A percentile compares a stretch with the other conserved stretches of the same genome.
These are phyloP conservation scores for Pythium plurisporium DNA, from an alignment of 352 stramenopile genomes.

Conservation along the genomic window DNA sequence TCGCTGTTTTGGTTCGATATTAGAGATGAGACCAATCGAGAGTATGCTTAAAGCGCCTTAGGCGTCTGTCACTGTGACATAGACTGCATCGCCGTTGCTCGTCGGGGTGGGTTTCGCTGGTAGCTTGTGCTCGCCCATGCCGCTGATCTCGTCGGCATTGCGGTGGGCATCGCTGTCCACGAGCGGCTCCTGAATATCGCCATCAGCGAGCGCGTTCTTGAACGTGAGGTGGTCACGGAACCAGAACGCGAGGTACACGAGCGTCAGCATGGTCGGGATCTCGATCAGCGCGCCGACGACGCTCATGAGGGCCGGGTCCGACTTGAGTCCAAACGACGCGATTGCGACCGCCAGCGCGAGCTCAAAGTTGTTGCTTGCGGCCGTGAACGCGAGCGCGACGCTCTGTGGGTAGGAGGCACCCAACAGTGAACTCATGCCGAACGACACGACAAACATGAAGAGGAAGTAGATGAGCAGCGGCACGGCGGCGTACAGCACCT, in stretches of 20 bases:
- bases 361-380: constrained; percentile 88
- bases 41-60: too few species aligned
- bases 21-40: too few species aligned
- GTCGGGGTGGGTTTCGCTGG: not conserved
- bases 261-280: constrained; percentile 67
- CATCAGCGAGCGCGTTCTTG: not conserved
- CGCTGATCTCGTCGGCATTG: not conserved
- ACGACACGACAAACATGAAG: constrained; percentile 49
- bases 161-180: not conserved
- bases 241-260: constrained; percentile 31
- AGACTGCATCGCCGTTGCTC: constrained; percentile 4
- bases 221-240: constrained; percentile 13
- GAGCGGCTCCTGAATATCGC: not conserved
- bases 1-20: too few species aligned
- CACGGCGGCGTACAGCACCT: constrained; percentile 52
- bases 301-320: constrained; percentile 65
- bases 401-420: constrained; percentile 45
- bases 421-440: constrained; percentile 29
- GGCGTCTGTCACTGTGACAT: constrained; percentile 9
- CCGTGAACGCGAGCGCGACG: constrained; percentile 60
- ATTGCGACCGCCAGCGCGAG: constrained; percentile 68
- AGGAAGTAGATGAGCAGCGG: constrained; percentile 66
- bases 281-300: constrained; percentile 72
- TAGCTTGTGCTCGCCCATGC: not conserved
- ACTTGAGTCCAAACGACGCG: constrained; percentile 62